Percentiles rank a stretch among this genome's conserved stretches.
These are phyloP conservation scores for Penicillium longicatenatum DNA, from an alignment of 495 filamentous ascomycete genomes.

Conservation along the genomic window DNA sequence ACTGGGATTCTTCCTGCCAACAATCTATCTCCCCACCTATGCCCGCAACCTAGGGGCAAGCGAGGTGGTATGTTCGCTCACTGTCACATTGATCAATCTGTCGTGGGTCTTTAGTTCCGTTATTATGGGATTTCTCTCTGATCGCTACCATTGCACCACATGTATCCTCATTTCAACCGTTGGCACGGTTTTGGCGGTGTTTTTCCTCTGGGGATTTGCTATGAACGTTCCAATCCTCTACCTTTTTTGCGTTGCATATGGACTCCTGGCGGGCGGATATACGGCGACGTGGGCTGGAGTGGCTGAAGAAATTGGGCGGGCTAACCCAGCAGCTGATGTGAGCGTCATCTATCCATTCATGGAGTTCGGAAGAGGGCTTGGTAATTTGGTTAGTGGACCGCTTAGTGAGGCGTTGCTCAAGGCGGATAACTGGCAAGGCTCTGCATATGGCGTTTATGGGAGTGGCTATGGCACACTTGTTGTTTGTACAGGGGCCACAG, in stretches of 20 bases:
- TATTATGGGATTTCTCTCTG: constrained; percentile 55
- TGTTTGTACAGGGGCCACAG: constrained; percentile 44
- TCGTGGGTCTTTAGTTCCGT: constrained; percentile 55
- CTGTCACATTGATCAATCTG: constrained; percentile 53
- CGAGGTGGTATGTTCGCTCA: constrained; percentile 39
- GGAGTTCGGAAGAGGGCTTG: constrained; percentile 62
- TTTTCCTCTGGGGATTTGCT: constrained; percentile 63
- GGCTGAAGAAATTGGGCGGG: constrained; percentile 48
- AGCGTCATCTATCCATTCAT: constrained; percentile 61
- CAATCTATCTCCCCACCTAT: constrained; percentile 42
- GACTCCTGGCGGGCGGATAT: constrained; percentile 62
- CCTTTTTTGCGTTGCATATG: constrained; percentile 62
- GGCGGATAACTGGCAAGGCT: constrained; percentile 16
- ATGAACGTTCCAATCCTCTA: constrained; percentile 15
- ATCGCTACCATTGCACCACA: constrained; percentile 57
- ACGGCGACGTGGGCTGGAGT: constrained; percentile 58
- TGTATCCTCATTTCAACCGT: constrained; percentile 55
- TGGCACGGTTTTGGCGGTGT: constrained; percentile 56
- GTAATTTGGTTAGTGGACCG: constrained; percentile 57
- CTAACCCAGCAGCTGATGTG: constrained; percentile 41
- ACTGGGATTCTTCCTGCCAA: constrained; percentile 48
- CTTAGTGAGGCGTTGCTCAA: constrained; percentile 42
- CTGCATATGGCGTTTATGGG: constrained; percentile 34
- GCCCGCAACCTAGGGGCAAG: constrained; percentile 37
- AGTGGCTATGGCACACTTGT: constrained; percentile 42